Base-by-base conservation (phyloP, 148 eudicot genomes). In the Fagopyrum esculentum region DNA sequence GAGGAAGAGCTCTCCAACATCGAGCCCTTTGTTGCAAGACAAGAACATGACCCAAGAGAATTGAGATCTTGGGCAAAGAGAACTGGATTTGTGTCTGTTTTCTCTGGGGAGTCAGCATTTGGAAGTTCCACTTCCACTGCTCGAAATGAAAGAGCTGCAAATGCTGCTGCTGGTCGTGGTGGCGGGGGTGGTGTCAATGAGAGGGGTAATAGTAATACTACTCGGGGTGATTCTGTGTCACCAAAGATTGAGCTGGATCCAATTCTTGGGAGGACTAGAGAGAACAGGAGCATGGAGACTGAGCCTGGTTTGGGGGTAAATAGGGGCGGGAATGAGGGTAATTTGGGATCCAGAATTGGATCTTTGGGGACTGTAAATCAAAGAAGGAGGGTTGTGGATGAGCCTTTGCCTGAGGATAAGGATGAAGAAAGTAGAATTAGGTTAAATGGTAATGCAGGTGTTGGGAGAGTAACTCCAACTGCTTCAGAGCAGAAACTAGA, bases 41-140 rank as follows among this genome's bases (percentile, higher is more conserved):
- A 77, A 77, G 88, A 90, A 55, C 88, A 91, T 81, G 89, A 89
- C 76, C 97, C 98, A 13, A 89, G 74, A 77, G 96, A 91, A 81
- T 85, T 94, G 82, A 86, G 79, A 84, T 88, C 97, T 86, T 91
- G 98, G 98, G 98, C 98, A 35, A 94, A 94, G 80, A 87, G 87
- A 77, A 94, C 98, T 72, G 98, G 98, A 56, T 94, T 94, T 80
- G 97, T 92, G 52, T 94, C 98, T 22, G 76, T 79, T 44, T 85
- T 91, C 47, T 91, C 98, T 48, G 89, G 87, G 47, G 97, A 93
- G 78, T 77, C 86, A 66, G 74, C 76, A 59, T 74, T 81, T 77
- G 78, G 51, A 45, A 44, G 26, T 50, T 70, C 73, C 73, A 45
- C 15, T 50, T 70, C 73, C 73, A 45, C 15, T 70, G 49, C 49